Evolutionary conservation across 805 yeast genomes (phyloP).

Genomic region (Suhomyces prunicola): DNA sequence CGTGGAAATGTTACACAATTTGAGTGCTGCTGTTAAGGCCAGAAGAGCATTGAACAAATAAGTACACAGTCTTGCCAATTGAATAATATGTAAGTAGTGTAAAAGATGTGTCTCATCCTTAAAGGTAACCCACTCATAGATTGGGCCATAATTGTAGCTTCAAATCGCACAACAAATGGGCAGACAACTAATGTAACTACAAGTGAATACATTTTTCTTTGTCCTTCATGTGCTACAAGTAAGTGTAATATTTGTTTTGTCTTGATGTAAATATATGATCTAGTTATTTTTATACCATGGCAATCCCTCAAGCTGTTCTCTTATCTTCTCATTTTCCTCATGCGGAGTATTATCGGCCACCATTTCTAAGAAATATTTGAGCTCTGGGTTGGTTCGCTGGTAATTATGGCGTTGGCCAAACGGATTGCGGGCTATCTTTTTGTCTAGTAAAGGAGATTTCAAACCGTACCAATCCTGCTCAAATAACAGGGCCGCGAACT

Average conservation of each 20-base stretch:
- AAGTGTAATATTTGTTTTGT: too few relatives aligned
- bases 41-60: slow-evolving; percentile 53
- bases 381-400: slow-evolving; percentile 2
- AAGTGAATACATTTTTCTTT: too few relatives aligned
- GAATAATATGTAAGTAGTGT: background rate
- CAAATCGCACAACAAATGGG: too few relatives aligned
- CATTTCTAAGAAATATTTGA: background rate
- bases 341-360: background rate
- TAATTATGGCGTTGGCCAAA: slow-evolving; percentile 19
- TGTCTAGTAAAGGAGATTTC: slow-evolving; percentile 39
- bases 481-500: slow-evolving; percentile 54
- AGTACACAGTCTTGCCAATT: background rate
- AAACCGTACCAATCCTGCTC: slow-evolving; percentile 56
- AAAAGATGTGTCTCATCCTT: too few relatives aligned
- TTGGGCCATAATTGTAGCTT: background rate
- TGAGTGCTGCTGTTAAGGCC: slow-evolving; percentile 77
- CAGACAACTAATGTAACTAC: too few relatives aligned
- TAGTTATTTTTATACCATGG: background rate
- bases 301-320: background rate
- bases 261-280: background rate
- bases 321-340: background rate
- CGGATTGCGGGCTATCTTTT: slow-evolving; percentile 58
- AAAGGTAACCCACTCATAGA: background rate
- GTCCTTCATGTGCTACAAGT: too few relatives aligned
- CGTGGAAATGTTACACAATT: slow-evolving; percentile 68